A percentile compares a stretch with the other conserved stretches of the same genome.
phyloP scores from a whole-genome alignment of 306 rosid species.

The Albizia julibrissin region DNA sequence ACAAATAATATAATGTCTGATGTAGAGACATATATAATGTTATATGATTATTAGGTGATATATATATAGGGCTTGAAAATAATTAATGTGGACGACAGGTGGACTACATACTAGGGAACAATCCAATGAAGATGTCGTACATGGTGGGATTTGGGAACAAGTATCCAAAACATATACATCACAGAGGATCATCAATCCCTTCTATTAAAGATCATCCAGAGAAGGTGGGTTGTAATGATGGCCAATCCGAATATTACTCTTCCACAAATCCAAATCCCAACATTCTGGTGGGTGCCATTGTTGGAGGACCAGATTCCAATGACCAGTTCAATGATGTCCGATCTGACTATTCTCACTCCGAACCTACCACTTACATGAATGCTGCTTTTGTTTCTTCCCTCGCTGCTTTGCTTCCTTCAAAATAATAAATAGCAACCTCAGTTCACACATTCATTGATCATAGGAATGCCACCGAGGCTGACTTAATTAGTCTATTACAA shows the following conservation, averaged over 20 bases:
- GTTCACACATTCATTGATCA: not conserved
- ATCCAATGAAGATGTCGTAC: conserved; percentile 73
- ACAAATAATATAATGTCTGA: not conserved
- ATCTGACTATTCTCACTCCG: conserved; percentile 73
- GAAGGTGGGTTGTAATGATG: conserved; percentile 71
- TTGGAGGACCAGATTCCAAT: conserved; percentile 75
- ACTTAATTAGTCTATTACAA: not conserved
- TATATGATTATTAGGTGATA: not conserved
- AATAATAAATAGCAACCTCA: not conserved
- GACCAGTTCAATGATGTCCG: conserved; percentile 67
- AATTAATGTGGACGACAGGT: conserved; percentile 42
- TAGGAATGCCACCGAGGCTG: not conserved
- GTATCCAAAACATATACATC: conserved; percentile 73
- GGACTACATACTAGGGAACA: conserved; percentile 81
- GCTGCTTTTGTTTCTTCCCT: conserved; percentile 83
- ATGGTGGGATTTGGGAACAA: conserved; percentile 82
- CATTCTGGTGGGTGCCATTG: conserved; percentile 71
- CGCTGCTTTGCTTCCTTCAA: conserved; percentile 53
- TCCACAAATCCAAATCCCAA: conserved; percentile 70
- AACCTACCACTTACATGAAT: conserved; percentile 77
- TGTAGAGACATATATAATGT: not conserved
- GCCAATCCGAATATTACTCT: conserved; percentile 47
- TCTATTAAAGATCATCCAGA: conserved; percentile 47
- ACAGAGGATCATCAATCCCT: conserved; percentile 86
- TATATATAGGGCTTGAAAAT: not conserved